These are phyloP conservation scores for Dimargaris cristalligena DNA, from an alignment of 192 early-diverging fungal species.

Conservation along the genomic window DNA sequence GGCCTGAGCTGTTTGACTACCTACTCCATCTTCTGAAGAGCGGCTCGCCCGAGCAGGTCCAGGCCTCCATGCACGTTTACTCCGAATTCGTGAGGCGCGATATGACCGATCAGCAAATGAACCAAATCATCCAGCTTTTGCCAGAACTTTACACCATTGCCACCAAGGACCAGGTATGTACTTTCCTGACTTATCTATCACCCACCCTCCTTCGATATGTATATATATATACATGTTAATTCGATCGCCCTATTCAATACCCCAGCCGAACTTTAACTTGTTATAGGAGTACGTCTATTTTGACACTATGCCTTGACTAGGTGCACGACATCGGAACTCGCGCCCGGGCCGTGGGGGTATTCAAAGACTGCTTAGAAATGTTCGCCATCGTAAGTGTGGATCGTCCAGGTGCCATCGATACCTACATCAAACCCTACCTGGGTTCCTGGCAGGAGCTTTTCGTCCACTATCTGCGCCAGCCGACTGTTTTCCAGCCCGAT, in stretches of 20 bases:
- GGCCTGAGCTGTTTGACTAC: slow-evolving; percentile 74
- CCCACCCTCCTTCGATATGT: no score
- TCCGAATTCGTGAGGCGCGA: slow-evolving; percentile 72
- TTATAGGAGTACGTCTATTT: no score
- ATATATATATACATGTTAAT: no score
- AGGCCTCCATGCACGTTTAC: slow-evolving; percentile 72
- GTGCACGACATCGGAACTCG: slow-evolving; percentile 29
- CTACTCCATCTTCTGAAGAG: slow-evolving; percentile 47
- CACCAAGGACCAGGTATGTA: slow-evolving; percentile 32
- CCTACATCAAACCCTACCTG: slow-evolving; percentile 58
- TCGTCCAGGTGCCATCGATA: slow-evolving; percentile 47
- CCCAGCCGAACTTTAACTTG: no score
- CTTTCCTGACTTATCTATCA: no score
- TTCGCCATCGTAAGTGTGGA: slow-evolving; percentile 61
- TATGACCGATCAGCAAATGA: slow-evolving; percentile 73
- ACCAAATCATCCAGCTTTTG: slow-evolving; percentile 61
- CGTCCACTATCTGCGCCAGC: slow-evolving; percentile 38
- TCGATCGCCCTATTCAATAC: no score
- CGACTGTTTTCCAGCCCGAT: slow-evolving; percentile 15
- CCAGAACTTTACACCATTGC: slow-evolving; percentile 76
- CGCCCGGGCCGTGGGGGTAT: slow-evolving; percentile 60
- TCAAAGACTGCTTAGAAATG: slow-evolving; percentile 73
- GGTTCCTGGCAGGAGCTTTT: slow-evolving; percentile 64
- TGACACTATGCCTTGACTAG: no score
- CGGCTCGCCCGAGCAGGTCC: slow-evolving; percentile 50